Percentiles rank a stretch among this genome's conserved stretches.
Conservation (phyloP, 2,329 filamentous ascomycete genomes). For the Penicillium sp. region DNA sequence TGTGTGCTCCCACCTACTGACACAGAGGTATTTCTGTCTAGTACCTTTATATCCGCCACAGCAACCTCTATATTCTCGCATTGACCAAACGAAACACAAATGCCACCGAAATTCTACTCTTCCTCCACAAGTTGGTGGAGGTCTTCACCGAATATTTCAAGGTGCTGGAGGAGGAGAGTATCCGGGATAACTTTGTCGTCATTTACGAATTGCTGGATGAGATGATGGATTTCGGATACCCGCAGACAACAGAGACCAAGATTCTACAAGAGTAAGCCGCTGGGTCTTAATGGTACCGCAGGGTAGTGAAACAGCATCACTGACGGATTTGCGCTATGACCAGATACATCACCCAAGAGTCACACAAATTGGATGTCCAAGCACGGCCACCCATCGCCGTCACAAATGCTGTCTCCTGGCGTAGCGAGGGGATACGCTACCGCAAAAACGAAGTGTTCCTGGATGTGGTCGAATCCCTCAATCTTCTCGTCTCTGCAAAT, state of each 20-base stretch:
- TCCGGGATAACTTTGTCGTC: conserved; percentile 98
- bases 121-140: conserved; percentile 96
- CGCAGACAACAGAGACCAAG: conserved; percentile 96
- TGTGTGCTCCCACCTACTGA: conserved; percentile 16
- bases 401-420: conserved; percentile 97
- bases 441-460: conserved; percentile 99
- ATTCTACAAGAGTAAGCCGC: conserved; percentile 78
- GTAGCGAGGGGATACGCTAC: conserved; percentile 95
- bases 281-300: not conserved
- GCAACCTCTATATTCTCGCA: conserved; percentile 97
- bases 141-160: conserved; percentile 99
- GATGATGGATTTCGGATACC: conserved; percentile 99
- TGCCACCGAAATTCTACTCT: conserved; percentile 95
- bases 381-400: conserved; percentile 95
- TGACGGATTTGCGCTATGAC: not conserved
- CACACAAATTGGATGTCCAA: conserved; percentile 96
- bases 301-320: not conserved
- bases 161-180: conserved; percentile 95
- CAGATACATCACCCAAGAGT: conserved; percentile 95
- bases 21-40: conserved; percentile 36
- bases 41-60: conserved; percentile 99
- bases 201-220: conserved; percentile 98
- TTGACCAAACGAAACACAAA: conserved; percentile 99
- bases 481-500: conserved; percentile 88
- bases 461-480: conserved; percentile 94